These are phyloP conservation scores for Endocalyx cinctus DNA, from an alignment of 2,329 filamentous ascomycete genomes.

Conservation along the genomic window DNA sequence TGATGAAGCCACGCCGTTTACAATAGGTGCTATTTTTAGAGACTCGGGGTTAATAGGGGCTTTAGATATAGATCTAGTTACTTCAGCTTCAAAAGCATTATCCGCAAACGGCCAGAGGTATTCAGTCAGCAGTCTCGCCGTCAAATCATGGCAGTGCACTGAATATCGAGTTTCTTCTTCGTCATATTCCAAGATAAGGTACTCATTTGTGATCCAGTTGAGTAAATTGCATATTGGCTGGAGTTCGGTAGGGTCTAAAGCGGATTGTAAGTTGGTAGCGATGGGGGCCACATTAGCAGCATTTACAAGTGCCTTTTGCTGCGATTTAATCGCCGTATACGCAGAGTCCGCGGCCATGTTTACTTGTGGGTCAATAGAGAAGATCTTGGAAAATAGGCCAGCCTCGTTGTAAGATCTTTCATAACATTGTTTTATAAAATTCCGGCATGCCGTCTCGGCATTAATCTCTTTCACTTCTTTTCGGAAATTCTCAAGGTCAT, in stretches of 20 bases:
- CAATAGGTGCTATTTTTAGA: conserved; percentile 46
- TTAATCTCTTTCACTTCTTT: conserved; percentile 46
- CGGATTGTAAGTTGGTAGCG: conserved; percentile 44
- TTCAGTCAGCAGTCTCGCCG: conserved; percentile 51
- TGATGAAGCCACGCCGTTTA: conserved; percentile 46
- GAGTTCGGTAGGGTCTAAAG: conserved; percentile 43
- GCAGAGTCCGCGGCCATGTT: conserved; percentile 45
- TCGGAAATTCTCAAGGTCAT: conserved; percentile 50
- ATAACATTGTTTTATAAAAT: conserved; percentile 56
- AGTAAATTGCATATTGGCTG: conserved; percentile 50
- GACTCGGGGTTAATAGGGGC: conserved; percentile 41
- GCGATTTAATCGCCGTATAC: conserved; percentile 44
- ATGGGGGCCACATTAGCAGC: conserved; percentile 51
- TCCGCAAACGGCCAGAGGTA: conserved; percentile 56
- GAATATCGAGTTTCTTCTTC: conserved; percentile 50
- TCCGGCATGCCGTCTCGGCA: conserved; percentile 51
- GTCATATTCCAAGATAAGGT: conserved; percentile 51
- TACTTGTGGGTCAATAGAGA: conserved; percentile 51
- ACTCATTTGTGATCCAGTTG: conserved; percentile 55
- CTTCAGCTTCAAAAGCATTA: conserved; percentile 49
- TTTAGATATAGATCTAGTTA: conserved; percentile 50
- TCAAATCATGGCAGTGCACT: conserved; percentile 51
- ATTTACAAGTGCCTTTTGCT: conserved; percentile 48
- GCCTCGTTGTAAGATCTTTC: conserved; percentile 54
- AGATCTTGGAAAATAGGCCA: conserved; percentile 49